phyloP scores from a whole-genome alignment of 371 early-diverging fungal genomes.

The Rhizopus microsporus region DNA sequence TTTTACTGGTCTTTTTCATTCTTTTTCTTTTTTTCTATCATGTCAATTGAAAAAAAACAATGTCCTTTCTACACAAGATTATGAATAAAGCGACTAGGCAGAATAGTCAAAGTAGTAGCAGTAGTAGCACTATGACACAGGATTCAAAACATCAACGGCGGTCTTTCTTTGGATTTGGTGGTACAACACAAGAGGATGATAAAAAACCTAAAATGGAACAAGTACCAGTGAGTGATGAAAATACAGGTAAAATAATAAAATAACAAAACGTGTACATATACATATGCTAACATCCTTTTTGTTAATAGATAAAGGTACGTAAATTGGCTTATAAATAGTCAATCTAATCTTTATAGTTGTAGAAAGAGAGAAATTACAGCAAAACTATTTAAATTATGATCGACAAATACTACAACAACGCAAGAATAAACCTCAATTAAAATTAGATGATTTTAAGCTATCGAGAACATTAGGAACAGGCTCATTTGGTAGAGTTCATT shows the following conservation, averaged over 20 bases:
- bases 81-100: constrained; percentile 25
- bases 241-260: background rate
- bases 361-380: constrained; percentile 1
- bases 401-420: constrained; percentile 21
- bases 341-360: background rate
- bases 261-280: background rate
- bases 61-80: constrained; percentile 30
- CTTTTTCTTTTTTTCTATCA: background rate
- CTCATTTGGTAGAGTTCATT: constrained; percentile 97
- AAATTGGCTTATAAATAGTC: background rate
- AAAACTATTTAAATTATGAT: constrained; percentile 16
- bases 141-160: constrained; percentile 29
- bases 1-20: background rate
- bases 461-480: constrained; percentile 94
- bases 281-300: too few relatives aligned
- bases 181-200: constrained; percentile 5
- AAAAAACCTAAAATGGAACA: constrained; percentile 11
- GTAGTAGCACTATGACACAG: background rate
- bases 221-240: constrained; percentile 5
- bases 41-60: background rate
- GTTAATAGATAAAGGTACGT: background rate
- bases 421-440: constrained; percentile 52
- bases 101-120: constrained; percentile 10
- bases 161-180: constrained; percentile 31
- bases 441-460: constrained; percentile 69